Base-by-base conservation (phyloP, 2,329 filamentous ascomycete genomes). In the Colletotrichum tropicale region DNA sequence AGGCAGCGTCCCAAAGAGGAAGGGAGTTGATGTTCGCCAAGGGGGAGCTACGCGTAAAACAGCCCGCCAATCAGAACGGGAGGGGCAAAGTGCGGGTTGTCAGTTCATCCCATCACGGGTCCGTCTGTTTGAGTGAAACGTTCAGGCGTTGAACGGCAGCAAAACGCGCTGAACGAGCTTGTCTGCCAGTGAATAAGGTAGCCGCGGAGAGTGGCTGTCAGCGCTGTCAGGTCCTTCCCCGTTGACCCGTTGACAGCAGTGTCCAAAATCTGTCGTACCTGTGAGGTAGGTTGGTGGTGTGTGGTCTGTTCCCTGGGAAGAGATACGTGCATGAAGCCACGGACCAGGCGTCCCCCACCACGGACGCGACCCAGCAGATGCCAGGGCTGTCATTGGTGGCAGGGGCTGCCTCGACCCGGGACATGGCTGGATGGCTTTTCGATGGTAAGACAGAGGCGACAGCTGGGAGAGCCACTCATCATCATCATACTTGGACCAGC, bases 251-350 rank as follows among this genome's bases (percentile, higher is more conserved):
- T 38, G 15, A 24, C 28, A 12, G 43, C 48, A 32, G 52, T 52
- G 58, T 65, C n/a, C n/a, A 48, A 24, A 24, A 9, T 60, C 24
- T 30, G 28, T 18, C 16, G 56, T 30, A 32, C 56, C 56, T 62
- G 38, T 48, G 38, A 48, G 38, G 38, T 43, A 43, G 3, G 38
- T 43, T n/a, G 18, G 18, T 48, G 38, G 38, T n/a, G n/a, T 58
- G 18, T 62, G 56, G 67, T 26, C 36, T 30, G 18, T 65, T 52
- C 28, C 24, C 26, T 58, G 28, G 26, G 34, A 38, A 73, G 56
- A 73, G 28, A 28, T 65, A 69, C 64, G 26, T 76, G 74, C 74
- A 74, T 74, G 28, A 74, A 58, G 48, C 56, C 70, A 76, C 74
- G 70, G 73, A 67, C 74, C 74, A 73, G 48, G 70, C 24, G 34